Conservation (phyloP, 2,329 filamentous ascomycete genomes). For the Neonectria hederae region DNA sequence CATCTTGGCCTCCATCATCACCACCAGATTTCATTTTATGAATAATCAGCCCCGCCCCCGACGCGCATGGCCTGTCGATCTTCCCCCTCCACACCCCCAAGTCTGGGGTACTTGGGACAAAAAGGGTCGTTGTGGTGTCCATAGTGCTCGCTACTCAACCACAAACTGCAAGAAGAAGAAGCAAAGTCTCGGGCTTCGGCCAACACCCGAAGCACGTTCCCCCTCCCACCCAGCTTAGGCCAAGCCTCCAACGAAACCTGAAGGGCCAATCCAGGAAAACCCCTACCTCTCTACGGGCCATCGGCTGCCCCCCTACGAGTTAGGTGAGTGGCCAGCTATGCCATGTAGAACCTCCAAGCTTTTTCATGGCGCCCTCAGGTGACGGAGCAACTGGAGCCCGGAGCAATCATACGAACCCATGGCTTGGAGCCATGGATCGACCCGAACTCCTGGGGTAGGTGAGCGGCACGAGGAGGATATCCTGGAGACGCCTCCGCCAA, state of each 20-base stretch:
- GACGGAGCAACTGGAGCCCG: constrained; percentile 14
- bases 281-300: constrained; percentile 9
- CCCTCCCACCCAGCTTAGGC: background rate
- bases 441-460: constrained; percentile 27
- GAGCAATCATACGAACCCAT: constrained; percentile 23
- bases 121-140: background rate
- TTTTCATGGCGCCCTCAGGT: constrained; percentile 15
- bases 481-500: constrained; percentile 14
- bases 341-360: constrained; percentile 15
- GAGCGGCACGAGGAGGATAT: background rate
- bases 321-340: background rate
- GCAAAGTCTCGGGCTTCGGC: constrained; percentile 33
- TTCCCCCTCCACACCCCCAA: constrained; percentile 14
- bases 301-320: constrained; percentile 5
- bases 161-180: constrained; percentile 9
- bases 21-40: constrained; percentile 28
- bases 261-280: constrained; percentile 1
- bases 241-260: constrained; percentile 1
- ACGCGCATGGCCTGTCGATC: constrained; percentile 33
- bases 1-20: constrained; percentile 27
- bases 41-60: constrained; percentile 34
- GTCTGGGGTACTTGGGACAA: constrained; percentile 33
- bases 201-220: constrained; percentile 35
- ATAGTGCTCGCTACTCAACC: constrained; percentile 1
- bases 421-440: constrained; percentile 20